Conservation (phyloP, 2,329 filamentous ascomycete genomes). For the Sarocladium brachiariae region DNA sequence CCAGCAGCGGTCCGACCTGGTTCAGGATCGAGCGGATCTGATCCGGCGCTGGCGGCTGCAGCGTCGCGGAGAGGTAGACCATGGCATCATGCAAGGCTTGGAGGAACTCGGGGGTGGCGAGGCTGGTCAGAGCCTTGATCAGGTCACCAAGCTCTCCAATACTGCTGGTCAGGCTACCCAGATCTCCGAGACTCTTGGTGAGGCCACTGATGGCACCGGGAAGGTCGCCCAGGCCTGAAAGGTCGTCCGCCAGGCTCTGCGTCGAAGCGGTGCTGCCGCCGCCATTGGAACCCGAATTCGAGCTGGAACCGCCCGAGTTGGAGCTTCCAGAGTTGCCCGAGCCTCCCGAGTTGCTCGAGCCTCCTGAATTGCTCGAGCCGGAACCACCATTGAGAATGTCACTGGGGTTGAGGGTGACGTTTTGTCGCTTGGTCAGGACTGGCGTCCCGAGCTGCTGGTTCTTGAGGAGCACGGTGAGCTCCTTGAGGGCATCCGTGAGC, state of each 20-base stretch:
- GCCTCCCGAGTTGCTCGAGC: no score
- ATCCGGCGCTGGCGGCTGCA: slow-evolving; percentile 30
- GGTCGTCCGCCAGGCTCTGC: slow-evolving; percentile 3
- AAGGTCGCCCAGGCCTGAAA: slow-evolving; percentile 17
- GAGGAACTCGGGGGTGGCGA: slow-evolving; percentile 32
- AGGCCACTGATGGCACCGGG: slow-evolving; percentile 18
- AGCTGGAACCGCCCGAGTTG: not conserved
- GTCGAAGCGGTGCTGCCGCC: not conserved
- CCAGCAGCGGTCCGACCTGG: slow-evolving; percentile 22
- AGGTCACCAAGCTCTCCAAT: slow-evolving; percentile 7
- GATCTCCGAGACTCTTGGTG: slow-evolving; percentile 11
- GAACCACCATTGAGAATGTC: not conserved
- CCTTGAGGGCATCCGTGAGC: slow-evolving; percentile 36
- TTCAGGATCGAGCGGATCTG: slow-evolving; percentile 21
- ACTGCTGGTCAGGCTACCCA: slow-evolving; percentile 6
- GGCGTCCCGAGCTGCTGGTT: slow-evolving; percentile 15
- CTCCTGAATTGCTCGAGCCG: not conserved
- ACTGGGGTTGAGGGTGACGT: not conserved
- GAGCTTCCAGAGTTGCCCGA: not conserved
- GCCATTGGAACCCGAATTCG: not conserved
- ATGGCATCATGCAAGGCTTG: slow-evolving; percentile 33
- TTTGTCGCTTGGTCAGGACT: slow-evolving; percentile 6
- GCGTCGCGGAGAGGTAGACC: slow-evolving; percentile 29
- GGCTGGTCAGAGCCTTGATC: slow-evolving; percentile 20
- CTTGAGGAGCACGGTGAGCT: slow-evolving; percentile 34